Evolutionary conservation across 73 alveolate species (phyloP).

Genomic region (Paramecium tetraurelia): DNA sequence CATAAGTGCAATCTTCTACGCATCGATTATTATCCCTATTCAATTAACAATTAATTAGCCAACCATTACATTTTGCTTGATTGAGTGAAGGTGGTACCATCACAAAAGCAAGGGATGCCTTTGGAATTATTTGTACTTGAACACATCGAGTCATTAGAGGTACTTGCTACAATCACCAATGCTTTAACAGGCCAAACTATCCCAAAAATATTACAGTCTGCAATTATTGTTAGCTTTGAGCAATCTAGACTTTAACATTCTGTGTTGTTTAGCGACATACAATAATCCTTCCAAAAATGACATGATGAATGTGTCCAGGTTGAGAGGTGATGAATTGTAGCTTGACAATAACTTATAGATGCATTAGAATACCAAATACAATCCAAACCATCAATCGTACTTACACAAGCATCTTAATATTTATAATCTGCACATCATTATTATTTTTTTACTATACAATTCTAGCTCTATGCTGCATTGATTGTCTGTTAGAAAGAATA

Average conservation of each 20-base stretch:
- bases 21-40: background rate
- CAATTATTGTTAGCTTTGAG: background rate
- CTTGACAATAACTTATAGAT: background rate
- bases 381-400: background rate
- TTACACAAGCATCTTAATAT: background rate
- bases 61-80: background rate
- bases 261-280: background rate
- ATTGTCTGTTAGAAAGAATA: background rate
- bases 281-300: background rate
- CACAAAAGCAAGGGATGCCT: background rate
- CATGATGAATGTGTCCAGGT: background rate
- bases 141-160: background rate
- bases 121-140: background rate
- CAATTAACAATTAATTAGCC: background rate
- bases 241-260: background rate
- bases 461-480: background rate
- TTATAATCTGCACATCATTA: background rate
- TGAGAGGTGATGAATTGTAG: background rate
- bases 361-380: background rate
- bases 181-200: background rate
- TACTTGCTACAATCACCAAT: background rate
- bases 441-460: background rate
- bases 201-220: background rate
- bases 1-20: background rate
- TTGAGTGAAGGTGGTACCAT: background rate